Percentiles rank a stretch among this genome's conserved stretches.
phyloP scores from a whole-genome alignment of 2,329 filamentous ascomycete genomes.

The Juglanconis sp. region DNA sequence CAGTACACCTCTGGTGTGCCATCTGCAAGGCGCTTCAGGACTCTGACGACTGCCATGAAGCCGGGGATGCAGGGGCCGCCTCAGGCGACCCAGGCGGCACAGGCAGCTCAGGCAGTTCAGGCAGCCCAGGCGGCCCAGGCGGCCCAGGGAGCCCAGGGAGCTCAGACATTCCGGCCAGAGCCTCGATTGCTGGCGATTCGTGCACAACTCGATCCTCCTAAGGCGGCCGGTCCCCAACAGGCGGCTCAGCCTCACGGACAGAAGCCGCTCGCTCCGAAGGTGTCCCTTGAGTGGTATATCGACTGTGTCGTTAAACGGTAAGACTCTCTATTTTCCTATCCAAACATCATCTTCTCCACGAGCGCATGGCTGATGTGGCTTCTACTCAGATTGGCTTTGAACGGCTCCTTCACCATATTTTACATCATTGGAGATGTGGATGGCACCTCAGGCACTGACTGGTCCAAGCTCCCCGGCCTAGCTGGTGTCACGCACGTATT shows the following conservation, averaged over 20 bases:
- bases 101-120: too few relatives aligned
- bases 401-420: background rate
- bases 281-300: background rate
- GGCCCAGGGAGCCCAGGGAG: too few relatives aligned
- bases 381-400: background rate
- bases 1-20: background rate
- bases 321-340: background rate
- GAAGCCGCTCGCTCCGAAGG: background rate
- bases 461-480: background rate
- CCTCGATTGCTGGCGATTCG: too few relatives aligned
- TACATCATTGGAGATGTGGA: background rate
- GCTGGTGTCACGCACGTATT: background rate
- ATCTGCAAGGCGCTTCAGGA: background rate
- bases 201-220: too few relatives aligned
- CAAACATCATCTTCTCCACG: too few relatives aligned
- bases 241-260: too few relatives aligned
- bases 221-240: too few relatives aligned
- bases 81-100: too few relatives aligned
- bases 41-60: background rate
- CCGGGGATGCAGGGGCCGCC: background rate
- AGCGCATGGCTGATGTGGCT: background rate
- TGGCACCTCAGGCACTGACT: background rate
- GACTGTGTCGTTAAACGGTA: background rate
- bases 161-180: too few relatives aligned
- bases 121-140: too few relatives aligned